Evolutionary conservation across 139 green algal genomes (phyloP), one percentile per base, ranked within the genome.

Genomic region (Marvania coccoides): DNA sequence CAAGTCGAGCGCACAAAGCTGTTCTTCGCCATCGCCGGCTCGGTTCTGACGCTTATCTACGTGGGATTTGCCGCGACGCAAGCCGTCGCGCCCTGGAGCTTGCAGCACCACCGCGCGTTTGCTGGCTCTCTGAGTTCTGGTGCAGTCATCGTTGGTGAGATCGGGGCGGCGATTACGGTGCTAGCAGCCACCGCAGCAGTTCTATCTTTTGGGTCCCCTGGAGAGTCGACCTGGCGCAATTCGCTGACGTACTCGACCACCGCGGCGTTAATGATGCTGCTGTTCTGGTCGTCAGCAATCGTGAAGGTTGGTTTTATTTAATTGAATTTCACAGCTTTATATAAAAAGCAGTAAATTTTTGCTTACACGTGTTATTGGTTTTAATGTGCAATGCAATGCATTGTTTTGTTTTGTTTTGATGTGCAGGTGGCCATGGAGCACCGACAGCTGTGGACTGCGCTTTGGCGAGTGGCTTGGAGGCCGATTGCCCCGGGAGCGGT

Each of bases 401-500:
- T n/a, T n/a, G n/a, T n/a, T n/a, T n/a, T n/a, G n/a, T n/a, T n/a
- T n/a, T n/a, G n/a, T n/a, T n/a, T n/a, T n/a, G n/a, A n/a, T n/a
- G n/a, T n/a, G n/a, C n/a, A n/a, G n/a, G n/a, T 59, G 48, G 48
- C 12, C 9, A 9, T 9, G 9, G 30, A 59, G 12, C 10, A 9
- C 9, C 9, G 37, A 59, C 9, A 31, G 42, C 42, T 19, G 35
- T 59, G 67, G 55, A 8, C 1, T 1, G 47, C 4, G 4, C 2
- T 66, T 3, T 63, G 66, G 58, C 42, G 65, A 8, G 12, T 65
- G 14, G 33, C 72, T 10, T 78, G 65, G 65, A 45, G 67, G 47
- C 71, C 65, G 2, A 6, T 63, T 7, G 48, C 48, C n/a, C 71
- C 71, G 2, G n/a, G 40, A 2, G 5, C 47, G 4, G 72, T 51